Evolutionary conservation across 805 yeast species (phyloP).

Genomic region (Candida yuanshanica): DNA sequence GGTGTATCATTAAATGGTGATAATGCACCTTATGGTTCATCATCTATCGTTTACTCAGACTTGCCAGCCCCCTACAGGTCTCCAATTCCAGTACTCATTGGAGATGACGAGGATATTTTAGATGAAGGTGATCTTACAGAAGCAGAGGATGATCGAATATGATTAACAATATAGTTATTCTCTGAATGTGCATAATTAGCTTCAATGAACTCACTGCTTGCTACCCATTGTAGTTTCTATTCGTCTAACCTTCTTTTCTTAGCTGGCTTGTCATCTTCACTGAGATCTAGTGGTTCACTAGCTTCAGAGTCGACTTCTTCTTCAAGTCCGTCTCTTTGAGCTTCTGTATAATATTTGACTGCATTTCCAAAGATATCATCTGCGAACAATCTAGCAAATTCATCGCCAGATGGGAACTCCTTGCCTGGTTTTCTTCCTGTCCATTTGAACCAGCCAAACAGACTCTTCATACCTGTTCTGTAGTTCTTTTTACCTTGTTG

Average conservation of each 20-base stretch:
- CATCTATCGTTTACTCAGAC: conserved; percentile 10
- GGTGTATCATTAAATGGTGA: conserved; percentile 17
- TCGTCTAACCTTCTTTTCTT: conserved; percentile 1
- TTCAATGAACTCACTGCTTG: not conserved
- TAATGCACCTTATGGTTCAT: conserved; percentile 6
- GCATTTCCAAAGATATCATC: conserved; percentile 87
- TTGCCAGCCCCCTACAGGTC: conserved; percentile 12
- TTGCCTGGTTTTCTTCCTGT: conserved; percentile 73
- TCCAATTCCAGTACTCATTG: conserved; percentile 11
- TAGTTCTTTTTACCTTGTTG: conserved; percentile 56
- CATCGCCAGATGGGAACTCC: conserved; percentile 76
- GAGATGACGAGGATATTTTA: conserved; percentile 22
- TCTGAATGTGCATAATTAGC: not conserved
- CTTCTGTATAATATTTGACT: conserved; percentile 73
- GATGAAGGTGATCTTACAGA: conserved; percentile 27
- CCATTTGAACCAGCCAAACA: conserved; percentile 86
- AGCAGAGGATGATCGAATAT: conserved; percentile 23
- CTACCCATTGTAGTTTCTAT: not conserved
- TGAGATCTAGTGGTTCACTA: conserved; percentile 45
- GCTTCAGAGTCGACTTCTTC: conserved; percentile 49
- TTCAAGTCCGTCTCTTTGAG: conserved; percentile 54
- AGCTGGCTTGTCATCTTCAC: conserved; percentile 19
- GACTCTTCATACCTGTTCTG: conserved; percentile 70
- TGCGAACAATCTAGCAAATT: conserved; percentile 60
- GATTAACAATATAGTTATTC: not conserved